Evolutionary conservation across 106 monocot species (phyloP).

Genomic region (Vanilla planifolia): DNA sequence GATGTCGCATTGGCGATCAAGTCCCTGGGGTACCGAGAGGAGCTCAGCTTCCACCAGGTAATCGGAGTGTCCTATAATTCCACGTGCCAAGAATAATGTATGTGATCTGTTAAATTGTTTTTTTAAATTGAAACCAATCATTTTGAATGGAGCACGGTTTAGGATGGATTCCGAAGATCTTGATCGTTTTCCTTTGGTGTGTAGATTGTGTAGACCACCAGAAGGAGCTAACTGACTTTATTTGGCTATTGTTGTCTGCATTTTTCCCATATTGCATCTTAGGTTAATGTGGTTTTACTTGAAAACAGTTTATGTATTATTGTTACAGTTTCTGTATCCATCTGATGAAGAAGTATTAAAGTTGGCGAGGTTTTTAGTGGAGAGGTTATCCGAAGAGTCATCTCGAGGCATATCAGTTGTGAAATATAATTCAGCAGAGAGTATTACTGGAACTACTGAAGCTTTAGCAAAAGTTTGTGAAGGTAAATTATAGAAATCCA

Average conservation of each 20-base stretch:
- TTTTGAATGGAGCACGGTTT: too few relatives aligned
- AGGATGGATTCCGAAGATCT: too few relatives aligned
- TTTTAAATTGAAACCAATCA: too few relatives aligned
- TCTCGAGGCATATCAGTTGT: slow-evolving; percentile 1
- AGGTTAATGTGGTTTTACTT: not conserved
- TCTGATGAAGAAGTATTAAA: slow-evolving; percentile 25
- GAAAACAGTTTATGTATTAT: slow-evolving; percentile 14
- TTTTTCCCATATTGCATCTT: too few relatives aligned
- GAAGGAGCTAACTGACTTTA: too few relatives aligned
- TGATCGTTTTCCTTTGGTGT: too few relatives aligned
- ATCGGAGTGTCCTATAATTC: too few relatives aligned
- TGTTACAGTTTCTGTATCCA: slow-evolving; percentile 31
- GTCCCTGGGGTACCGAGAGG: slow-evolving; percentile 8
- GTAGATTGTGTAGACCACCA: too few relatives aligned
- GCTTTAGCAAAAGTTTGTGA: not conserved
- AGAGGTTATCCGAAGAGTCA: slow-evolving; percentile 15
- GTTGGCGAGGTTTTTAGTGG: slow-evolving; percentile 29
- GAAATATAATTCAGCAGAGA: not conserved
- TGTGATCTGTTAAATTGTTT: too few relatives aligned
- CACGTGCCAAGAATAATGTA: too few relatives aligned
- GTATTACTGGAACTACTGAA: not conserved
- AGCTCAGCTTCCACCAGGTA: slow-evolving; percentile 30
- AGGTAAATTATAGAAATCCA: not conserved
- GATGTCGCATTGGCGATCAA: slow-evolving; percentile 20
- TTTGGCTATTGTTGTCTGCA: too few relatives aligned